phyloP scores from a whole-genome alignment of 495 filamentous ascomycete genomes.

The Pyrenula aspistea region DNA sequence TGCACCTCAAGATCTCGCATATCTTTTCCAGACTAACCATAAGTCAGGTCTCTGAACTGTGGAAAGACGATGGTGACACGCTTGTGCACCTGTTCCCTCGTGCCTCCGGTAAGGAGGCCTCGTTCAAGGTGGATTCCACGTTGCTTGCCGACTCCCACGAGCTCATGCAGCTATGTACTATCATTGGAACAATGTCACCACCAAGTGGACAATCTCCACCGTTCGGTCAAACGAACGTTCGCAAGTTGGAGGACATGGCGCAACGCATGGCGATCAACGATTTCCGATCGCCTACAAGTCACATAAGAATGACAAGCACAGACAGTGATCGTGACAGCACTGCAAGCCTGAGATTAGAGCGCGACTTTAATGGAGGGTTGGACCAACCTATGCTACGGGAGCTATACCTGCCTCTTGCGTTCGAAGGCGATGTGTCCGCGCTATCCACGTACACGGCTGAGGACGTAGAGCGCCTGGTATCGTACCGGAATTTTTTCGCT shows the following conservation, averaged over 20 bases:
- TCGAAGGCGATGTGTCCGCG: conserved; percentile 35
- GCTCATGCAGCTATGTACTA: conserved; percentile 40
- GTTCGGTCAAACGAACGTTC: conserved; percentile 28
- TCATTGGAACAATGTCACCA: conserved; percentile 26
- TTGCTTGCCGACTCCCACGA: conserved; percentile 58
- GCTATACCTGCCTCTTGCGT: conserved; percentile 55
- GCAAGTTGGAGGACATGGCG: conserved; percentile 20
- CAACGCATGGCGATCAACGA: background rate
- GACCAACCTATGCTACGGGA: conserved; percentile 39
- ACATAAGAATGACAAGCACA: conserved; percentile 17
- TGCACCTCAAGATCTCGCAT: conserved; percentile 2
- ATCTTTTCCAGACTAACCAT: background rate
- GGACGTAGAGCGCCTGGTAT: conserved; percentile 58
- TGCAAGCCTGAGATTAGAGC: conserved; percentile 27
- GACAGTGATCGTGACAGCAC: conserved; percentile 32
- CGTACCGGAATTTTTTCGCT: conserved; percentile 82
- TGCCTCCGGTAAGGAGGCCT: conserved; percentile 51
- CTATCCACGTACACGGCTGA: conserved; percentile 28
- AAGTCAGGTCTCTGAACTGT: conserved; percentile 66
- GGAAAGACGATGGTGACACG: conserved; percentile 77
- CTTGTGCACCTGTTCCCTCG: conserved; percentile 71
- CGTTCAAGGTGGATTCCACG: conserved; percentile 65
- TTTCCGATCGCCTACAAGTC: background rate
- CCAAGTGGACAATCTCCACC: conserved; percentile 26
- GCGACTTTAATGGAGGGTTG: conserved; percentile 27